Evolutionary conservation across 2,329 filamentous ascomycete genomes (phyloP).

Genomic region (Arthrobotrys musiformis): DNA sequence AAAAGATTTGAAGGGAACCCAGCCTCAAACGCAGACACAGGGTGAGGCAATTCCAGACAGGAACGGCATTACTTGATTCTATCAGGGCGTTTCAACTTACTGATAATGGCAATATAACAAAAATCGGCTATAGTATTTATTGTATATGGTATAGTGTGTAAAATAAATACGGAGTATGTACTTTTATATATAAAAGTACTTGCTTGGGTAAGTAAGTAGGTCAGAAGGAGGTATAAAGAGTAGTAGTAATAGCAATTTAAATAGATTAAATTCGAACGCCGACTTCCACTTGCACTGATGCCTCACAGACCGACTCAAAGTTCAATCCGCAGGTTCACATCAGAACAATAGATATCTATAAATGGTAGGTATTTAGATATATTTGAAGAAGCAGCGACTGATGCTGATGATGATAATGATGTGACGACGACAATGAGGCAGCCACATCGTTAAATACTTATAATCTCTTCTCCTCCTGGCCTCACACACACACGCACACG

Average conservation of each 20-base stretch:
- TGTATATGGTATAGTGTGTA: neutral
- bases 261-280: neutral
- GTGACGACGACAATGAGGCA: neutral
- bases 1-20: neutral
- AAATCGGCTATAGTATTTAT: neutral
- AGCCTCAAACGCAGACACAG: conserved; percentile 3
- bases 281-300: neutral
- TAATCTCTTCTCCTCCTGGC: neutral
- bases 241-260: no score
- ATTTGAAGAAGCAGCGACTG: neutral
- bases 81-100: conserved; percentile 13
- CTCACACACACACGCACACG: neutral
- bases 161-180: neutral
- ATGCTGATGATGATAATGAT: neutral
- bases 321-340: conserved; percentile 18
- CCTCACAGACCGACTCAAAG: conserved; percentile 12
- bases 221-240: no score
- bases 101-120: neutral
- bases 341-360: neutral
- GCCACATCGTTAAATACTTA: conserved; percentile 29
- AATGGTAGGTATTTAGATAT: no score
- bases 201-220: no score
- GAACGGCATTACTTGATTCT: conserved; percentile 11
- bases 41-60: conserved; percentile 11
- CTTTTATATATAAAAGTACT: no score